A percentile compares a stretch with the other conserved stretches of the same genome.
These are phyloP conservation scores for Bipolaris gigantea DNA, from an alignment of 2,329 filamentous ascomycete genomes.

Conservation along the genomic window DNA sequence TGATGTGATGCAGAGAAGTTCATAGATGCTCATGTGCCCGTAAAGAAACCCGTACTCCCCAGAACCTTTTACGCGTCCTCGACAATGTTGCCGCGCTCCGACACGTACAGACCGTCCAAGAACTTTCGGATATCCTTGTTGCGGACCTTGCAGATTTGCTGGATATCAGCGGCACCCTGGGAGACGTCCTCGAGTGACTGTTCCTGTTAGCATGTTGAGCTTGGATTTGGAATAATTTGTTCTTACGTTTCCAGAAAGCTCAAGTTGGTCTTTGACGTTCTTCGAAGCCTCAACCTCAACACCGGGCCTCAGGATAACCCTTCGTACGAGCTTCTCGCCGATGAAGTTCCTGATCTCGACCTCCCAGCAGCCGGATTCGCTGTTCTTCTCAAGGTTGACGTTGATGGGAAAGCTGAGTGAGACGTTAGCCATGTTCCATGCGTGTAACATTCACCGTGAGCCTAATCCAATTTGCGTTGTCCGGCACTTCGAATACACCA, in stretches of 20 bases:
- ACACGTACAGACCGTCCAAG: constrained; percentile 99
- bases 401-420: constrained; percentile 89
- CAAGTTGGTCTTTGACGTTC: constrained; percentile 96
- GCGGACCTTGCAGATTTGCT: constrained; percentile 98
- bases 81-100: constrained; percentile 94
- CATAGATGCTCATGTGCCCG: constrained; percentile 46
- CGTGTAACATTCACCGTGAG: neutral
- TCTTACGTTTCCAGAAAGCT: constrained; percentile 77
- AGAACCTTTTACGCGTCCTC: constrained; percentile 56
- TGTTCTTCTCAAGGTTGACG: constrained; percentile 98
- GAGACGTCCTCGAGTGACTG: constrained; percentile 89
- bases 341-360: constrained; percentile 87
- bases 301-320: constrained; percentile 83
- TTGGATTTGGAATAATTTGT: neutral
- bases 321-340: constrained; percentile 96
- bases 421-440: constrained; percentile 17
- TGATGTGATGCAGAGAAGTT: constrained; percentile 46
- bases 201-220: constrained; percentile 22
- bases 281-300: constrained; percentile 89
- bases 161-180: constrained; percentile 97
- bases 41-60: constrained; percentile 45
- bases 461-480: neutral
- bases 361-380: constrained; percentile 81
- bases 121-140: constrained; percentile 99
- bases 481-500: neutral